Evolutionary conservation across 805 yeast genomes (phyloP).

Genomic region (Cyberlindnera saturnus): DNA sequence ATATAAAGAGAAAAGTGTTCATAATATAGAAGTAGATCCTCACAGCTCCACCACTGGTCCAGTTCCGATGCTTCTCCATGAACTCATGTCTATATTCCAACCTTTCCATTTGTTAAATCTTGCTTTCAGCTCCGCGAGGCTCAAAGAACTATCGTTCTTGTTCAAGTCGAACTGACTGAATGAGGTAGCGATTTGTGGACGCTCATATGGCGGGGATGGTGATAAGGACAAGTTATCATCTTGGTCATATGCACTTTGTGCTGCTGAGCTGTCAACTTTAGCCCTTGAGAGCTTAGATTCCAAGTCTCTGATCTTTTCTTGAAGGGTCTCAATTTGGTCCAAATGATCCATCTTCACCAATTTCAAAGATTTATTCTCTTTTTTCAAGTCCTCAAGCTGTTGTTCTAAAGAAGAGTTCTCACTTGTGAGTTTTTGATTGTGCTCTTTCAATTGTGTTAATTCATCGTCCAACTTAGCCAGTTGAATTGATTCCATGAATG

Average conservation of each 20-base stretch:
- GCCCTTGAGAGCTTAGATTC: constrained; percentile 19
- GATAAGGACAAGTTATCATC: constrained; percentile 17
- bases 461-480: constrained; percentile 13
- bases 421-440: constrained; percentile 21
- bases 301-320: constrained; percentile 22
- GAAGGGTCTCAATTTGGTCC: constrained; percentile 28
- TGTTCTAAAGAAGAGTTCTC: constrained; percentile 20
- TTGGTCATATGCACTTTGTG: constrained; percentile 16
- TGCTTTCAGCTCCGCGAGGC: constrained; percentile 47
- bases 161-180: constrained; percentile 15
- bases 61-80: constrained; percentile 68
- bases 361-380: constrained; percentile 32
- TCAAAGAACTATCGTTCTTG: constrained; percentile 24
- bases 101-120: constrained; percentile 67
- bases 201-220: constrained; percentile 19
- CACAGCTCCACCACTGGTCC: constrained; percentile 51
- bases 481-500: constrained; percentile 24
- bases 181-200: constrained; percentile 5
- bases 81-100: constrained; percentile 83
- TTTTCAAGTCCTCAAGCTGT: constrained; percentile 28
- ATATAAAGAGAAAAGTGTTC: too few species aligned
- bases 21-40: background rate
- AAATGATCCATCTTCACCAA: constrained; percentile 31
- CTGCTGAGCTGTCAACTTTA: constrained; percentile 18
- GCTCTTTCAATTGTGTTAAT: constrained; percentile 26